phyloP scores from a whole-genome alignment of 345 rosid species.

The Orychophragmus violaceus region DNA sequence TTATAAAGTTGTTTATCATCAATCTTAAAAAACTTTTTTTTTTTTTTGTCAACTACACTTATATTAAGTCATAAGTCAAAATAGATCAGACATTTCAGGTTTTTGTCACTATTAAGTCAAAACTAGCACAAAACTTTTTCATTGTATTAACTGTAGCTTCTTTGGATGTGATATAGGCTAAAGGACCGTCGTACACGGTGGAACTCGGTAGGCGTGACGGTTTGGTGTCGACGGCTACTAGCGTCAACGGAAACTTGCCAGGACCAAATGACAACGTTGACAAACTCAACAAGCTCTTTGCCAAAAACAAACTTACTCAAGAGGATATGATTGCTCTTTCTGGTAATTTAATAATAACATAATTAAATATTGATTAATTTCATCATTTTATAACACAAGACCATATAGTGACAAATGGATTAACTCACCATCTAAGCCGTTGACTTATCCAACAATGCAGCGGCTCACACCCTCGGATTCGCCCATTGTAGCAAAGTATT shows the following conservation, averaged over 20 bases:
- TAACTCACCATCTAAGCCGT: neutral
- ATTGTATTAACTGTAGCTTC: neutral
- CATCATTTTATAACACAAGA: neutral
- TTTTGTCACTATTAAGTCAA: neutral
- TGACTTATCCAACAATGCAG: constrained; percentile 25
- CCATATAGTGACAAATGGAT: neutral
- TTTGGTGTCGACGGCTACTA: constrained; percentile 44
- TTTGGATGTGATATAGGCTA: constrained; percentile 33
- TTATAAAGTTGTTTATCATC: neutral
- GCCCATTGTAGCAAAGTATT: constrained; percentile 56
- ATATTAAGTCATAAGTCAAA: too few relatives aligned
- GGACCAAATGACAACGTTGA: constrained; percentile 45
- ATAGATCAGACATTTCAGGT: too few relatives aligned
- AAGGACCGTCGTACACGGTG: constrained; percentile 56
- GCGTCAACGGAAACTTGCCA: constrained; percentile 60
- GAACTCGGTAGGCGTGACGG: constrained; percentile 83
- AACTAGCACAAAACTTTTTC: neutral
- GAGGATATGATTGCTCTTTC: constrained; percentile 85
- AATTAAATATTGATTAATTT: neutral
- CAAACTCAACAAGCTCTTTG: constrained; percentile 53
- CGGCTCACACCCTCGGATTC: constrained; percentile 79
- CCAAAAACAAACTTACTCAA: constrained; percentile 47
- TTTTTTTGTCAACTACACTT: too few relatives aligned
- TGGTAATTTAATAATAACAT: constrained; percentile 31
- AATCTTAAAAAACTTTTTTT: neutral